These are phyloP conservation scores for Acephala macrosclerotiorum DNA, from an alignment of 2,329 filamentous ascomycete species.

Conservation along the genomic window DNA sequence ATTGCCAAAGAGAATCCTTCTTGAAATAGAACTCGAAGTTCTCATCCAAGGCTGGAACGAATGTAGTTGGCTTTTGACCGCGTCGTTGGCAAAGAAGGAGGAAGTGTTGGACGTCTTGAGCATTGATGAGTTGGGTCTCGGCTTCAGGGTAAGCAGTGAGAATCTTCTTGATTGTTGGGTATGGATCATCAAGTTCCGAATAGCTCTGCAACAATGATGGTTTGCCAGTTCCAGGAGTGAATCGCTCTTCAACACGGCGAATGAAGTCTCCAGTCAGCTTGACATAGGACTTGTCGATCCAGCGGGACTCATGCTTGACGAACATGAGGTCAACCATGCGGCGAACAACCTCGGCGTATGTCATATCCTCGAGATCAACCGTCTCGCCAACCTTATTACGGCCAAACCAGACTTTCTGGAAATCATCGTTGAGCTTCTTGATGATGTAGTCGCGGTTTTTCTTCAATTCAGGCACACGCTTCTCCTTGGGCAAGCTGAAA, in stretches of 20 bases:
- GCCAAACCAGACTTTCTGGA: conserved; percentile 97
- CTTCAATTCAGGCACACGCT: conserved; percentile 85
- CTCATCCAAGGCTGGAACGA: conserved; percentile 93
- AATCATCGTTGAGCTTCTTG: conserved; percentile 94
- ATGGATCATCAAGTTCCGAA: conserved; percentile 85
- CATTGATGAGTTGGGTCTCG: conserved; percentile 91
- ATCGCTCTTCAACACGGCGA: conserved; percentile 94
- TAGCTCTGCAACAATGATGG: conserved; percentile 90
- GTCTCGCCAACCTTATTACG: conserved; percentile 81
- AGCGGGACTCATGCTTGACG: conserved; percentile 87
- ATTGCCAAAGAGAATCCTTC: conserved; percentile 99
- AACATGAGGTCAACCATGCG: conserved; percentile 91
- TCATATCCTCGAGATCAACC: conserved; percentile 95
- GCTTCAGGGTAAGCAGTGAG: conserved; percentile 86
- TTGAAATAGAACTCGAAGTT: conserved; percentile 99
- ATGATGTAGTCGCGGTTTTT: conserved; percentile 92
- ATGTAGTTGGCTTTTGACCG: conserved; percentile 95
- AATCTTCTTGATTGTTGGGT: conserved; percentile 78
- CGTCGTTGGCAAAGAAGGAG: conserved; percentile 89
- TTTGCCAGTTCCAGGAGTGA: conserved; percentile 75
- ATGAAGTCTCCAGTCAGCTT: conserved; percentile 94
- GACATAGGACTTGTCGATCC: conserved; percentile 87
- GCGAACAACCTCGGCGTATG: conserved; percentile 85
- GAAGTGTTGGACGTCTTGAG: conserved; percentile 98
- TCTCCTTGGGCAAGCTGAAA: conserved; percentile 91